Base-by-base conservation (phyloP, 169 alveolate genomes). In the Perkinsus chesapeaki region DNA sequence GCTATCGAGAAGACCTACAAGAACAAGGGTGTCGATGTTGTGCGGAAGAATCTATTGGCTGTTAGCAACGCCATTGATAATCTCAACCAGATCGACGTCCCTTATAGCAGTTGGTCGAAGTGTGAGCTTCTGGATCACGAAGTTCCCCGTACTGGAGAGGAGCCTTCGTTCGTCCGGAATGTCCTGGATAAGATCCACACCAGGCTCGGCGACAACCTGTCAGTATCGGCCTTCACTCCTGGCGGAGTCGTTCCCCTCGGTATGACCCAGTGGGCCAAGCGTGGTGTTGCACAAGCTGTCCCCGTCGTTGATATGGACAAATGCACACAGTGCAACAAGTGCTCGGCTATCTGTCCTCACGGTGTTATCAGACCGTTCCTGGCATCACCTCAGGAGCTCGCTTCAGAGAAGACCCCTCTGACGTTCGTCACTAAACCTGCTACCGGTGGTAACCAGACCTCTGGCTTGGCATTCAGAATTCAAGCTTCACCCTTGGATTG, bases 401-500 rank as follows among this genome's bases (percentile, higher is more conserved):
- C 82, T 0, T 60, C 82, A 1, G 92, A 94, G 91, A 39, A 94
- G 93, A 96, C 95, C 16, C 95, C 96, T 0, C 91, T 91, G 10
- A 48, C 95, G 27, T 94, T 95, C 95, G 93, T 73, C 91, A 91
- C 39, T 16, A 91, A 39, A 37, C 90, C 82, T 48, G 96, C 95
- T 5, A 92, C 73, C 82, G 96, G 96, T 0, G 96, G 96, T 0
- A 91, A 91, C 92, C 93, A 95, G 39, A 91, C 73, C 39, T 94
- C 95, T 7, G 95, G 95, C 20, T 95, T 94, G 34, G 93, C 93
- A 91, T 95, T 93, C 94, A 94, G 96, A 36, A 94, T 95, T 91
- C 96, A 95, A 91, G 96, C 94, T 23, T 93, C 96, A 0, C 96
- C 96, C 23, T 90, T 94, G n/a, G 96, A 95, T 93, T 95, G 96